These are phyloP conservation scores for Evernia prunastri DNA, from an alignment of 495 filamentous ascomycete species.

Conservation along the genomic window DNA sequence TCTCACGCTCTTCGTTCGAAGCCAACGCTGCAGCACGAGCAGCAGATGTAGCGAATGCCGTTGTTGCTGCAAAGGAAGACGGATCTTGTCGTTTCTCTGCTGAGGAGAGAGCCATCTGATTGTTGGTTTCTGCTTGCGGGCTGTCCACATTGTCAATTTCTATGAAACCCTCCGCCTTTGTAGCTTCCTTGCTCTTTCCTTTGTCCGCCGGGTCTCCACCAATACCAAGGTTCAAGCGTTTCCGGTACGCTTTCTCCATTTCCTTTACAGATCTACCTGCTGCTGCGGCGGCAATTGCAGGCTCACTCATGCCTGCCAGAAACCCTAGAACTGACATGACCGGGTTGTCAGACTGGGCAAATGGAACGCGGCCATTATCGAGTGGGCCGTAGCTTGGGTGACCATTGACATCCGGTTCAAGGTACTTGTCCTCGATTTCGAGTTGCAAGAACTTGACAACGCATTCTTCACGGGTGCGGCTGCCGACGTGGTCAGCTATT, in stretches of 20 bases:
- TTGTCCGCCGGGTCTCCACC: constrained; percentile 47
- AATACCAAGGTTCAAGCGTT: constrained; percentile 59
- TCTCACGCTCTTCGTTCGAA: constrained; percentile 92
- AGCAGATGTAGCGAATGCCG: constrained; percentile 77
- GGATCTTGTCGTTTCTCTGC: constrained; percentile 28
- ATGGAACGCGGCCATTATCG: constrained; percentile 68
- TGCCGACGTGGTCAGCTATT: constrained; percentile 84
- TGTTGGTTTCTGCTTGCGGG: constrained; percentile 16
- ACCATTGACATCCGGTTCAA: constrained; percentile 64
- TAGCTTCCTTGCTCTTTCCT: constrained; percentile 50
- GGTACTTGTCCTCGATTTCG: constrained; percentile 84
- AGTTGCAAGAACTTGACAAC: constrained; percentile 90
- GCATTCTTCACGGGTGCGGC: constrained; percentile 90
- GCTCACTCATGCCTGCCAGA: constrained; percentile 80
- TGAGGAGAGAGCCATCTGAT: constrained; percentile 16
- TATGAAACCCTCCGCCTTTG: constrained; percentile 63
- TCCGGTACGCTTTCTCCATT: constrained; percentile 67
- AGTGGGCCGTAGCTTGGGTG: constrained; percentile 55
- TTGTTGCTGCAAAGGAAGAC: constrained; percentile 47
- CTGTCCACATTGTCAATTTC: constrained; percentile 48
- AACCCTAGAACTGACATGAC: constrained; percentile 93
- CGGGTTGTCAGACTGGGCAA: constrained; percentile 86
- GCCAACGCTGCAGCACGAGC: constrained; percentile 81
- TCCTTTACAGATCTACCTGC: constrained; percentile 78
- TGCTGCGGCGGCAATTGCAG: constrained; percentile 78